These are phyloP conservation scores for Starmerella apicola DNA, from an alignment of 805 yeast genomes.

Conservation along the genomic window DNA sequence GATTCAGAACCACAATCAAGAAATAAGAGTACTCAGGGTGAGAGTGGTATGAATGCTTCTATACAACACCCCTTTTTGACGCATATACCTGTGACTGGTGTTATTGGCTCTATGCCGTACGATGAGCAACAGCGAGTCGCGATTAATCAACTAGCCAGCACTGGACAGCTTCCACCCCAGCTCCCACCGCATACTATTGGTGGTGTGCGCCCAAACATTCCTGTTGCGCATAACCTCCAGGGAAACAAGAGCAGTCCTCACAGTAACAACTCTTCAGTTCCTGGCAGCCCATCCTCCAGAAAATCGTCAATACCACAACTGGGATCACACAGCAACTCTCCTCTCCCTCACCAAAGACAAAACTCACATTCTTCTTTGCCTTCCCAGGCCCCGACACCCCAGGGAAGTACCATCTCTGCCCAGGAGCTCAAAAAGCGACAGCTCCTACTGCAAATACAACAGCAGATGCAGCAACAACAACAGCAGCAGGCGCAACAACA, in stretches of 20 bases:
- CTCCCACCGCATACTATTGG: conserved; percentile 15
- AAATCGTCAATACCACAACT: background rate
- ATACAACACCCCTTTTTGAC: conserved; percentile 19
- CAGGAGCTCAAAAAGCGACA: too few species aligned
- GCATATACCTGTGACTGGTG: conserved; percentile 21
- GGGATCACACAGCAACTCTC: background rate
- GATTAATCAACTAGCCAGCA: conserved; percentile 16
- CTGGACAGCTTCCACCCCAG: conserved; percentile 16
- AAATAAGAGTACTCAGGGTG: background rate
- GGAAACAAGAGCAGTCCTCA: conserved; percentile 3
- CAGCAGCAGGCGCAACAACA: background rate
- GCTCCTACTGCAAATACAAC: background rate
- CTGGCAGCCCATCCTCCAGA: conserved; percentile 1
- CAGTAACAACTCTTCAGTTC: conserved; percentile 1
- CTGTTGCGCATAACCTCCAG: conserved; percentile 17
- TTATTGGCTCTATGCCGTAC: conserved; percentile 17
- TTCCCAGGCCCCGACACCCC: background rate
- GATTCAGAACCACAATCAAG: background rate
- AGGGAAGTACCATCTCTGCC: too few species aligned
- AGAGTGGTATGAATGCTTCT: background rate
- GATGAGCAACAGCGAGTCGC: conserved; percentile 21
- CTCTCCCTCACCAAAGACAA: background rate
- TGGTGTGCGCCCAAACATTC: conserved; percentile 13
- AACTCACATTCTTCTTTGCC: background rate
- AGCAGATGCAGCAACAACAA: background rate